phyloP scores from a whole-genome alignment of 2,329 filamentous ascomycete species.

The Colletotrichum somersetense region DNA sequence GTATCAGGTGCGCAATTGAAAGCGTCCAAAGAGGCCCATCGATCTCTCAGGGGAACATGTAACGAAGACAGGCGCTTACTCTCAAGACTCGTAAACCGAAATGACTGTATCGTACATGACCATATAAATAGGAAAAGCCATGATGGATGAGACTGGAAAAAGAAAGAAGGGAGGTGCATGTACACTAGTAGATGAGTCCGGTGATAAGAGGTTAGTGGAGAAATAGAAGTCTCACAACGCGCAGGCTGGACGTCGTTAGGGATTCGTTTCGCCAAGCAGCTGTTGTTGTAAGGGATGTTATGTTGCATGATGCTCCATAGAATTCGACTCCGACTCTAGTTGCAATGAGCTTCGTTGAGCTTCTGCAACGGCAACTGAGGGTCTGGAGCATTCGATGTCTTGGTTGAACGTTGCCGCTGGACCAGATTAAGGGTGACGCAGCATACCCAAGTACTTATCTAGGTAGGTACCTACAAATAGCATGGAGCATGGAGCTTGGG shows the following conservation, averaged over 20 bases:
- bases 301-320: neutral
- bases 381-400: conserved; percentile 9
- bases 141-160: neutral
- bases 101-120: neutral
- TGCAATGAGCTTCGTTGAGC: neutral
- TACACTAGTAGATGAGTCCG: neutral
- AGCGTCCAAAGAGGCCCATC: neutral
- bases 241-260: neutral
- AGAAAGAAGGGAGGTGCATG: neutral
- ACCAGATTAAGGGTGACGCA: neutral
- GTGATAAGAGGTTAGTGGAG: neutral
- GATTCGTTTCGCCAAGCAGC: neutral
- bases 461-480: no score
- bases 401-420: neutral
- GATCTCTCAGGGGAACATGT: neutral
- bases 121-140: neutral
- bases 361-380: neutral
- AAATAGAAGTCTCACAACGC: neutral
- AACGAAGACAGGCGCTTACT: neutral
- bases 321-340: neutral
- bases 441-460: neutral
- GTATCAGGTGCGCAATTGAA: no score
- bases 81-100: neutral
- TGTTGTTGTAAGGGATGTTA: neutral
- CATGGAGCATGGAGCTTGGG: conserved; percentile 1